These are phyloP conservation scores for Chloranthus sessilifolius DNA, from an alignment of 164 flowering plant genomes.

Conservation along the genomic window DNA sequence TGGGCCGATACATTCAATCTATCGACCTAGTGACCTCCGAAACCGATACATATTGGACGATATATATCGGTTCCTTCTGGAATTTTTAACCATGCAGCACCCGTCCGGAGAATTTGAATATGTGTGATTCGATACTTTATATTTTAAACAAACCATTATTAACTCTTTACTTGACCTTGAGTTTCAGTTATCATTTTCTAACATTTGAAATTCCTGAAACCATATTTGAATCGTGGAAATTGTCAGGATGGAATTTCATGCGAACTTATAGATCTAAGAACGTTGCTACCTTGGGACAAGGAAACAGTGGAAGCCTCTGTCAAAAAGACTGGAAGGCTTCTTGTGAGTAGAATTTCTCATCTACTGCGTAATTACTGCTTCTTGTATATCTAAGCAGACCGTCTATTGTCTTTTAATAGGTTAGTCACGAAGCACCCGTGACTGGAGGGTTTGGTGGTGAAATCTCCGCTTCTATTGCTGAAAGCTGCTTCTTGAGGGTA, in stretches of 20 bases:
- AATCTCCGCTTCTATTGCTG: slow-evolving; percentile 82
- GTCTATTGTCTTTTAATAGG: slow-evolving; percentile 32
- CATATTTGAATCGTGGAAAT: slow-evolving; percentile 11
- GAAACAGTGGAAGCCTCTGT: slow-evolving; percentile 95
- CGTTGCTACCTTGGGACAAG: slow-evolving; percentile 94
- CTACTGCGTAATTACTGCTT: background rate
- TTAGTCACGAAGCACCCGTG: slow-evolving; percentile 98
- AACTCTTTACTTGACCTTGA: too few relatives aligned
- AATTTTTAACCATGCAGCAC: too few relatives aligned
- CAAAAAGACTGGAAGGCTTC: slow-evolving; percentile 86
- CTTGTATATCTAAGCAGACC: slow-evolving; percentile 2
- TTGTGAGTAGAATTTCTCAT: slow-evolving; percentile 43
- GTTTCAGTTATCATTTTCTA: too few relatives aligned
- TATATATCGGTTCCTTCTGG: too few relatives aligned
- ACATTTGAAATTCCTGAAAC: background rate
- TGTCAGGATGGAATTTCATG: slow-evolving; percentile 92
- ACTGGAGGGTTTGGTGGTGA: slow-evolving; percentile 99
- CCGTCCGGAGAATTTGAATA: too few relatives aligned
- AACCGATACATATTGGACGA: too few relatives aligned
- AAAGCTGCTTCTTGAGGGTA: slow-evolving; percentile 92
- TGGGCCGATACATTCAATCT: too few relatives aligned
- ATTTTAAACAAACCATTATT: too few relatives aligned
- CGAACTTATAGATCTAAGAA: slow-evolving; percentile 83
- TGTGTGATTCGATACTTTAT: too few relatives aligned
- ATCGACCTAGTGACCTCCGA: too few relatives aligned